Evolutionary conservation across 1,284 basidiomycete species (phyloP).

Genomic region (Coniferiporia weirii): DNA sequence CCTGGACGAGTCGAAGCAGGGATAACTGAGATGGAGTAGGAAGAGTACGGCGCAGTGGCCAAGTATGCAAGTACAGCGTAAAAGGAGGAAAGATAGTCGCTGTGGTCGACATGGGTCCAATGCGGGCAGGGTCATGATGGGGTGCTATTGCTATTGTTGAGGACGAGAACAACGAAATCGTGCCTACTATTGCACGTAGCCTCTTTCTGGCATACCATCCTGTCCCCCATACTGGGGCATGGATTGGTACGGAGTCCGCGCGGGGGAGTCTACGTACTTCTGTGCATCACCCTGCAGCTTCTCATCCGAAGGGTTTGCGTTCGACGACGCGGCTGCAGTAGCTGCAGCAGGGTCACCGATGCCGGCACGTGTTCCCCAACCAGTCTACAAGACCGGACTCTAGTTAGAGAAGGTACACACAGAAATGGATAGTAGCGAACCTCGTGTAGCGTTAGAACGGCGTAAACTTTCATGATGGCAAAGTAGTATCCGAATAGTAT

Average conservation of each 20-base stretch:
- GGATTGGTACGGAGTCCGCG: background rate
- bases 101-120: background rate
- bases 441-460: slow-evolving; percentile 78
- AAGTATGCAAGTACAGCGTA: background rate
- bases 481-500: slow-evolving; percentile 88
- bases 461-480: slow-evolving; percentile 84
- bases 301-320: slow-evolving; percentile 18
- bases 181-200: background rate
- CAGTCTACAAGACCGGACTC: slow-evolving; percentile 46
- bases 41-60: background rate
- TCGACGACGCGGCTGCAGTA: slow-evolving; percentile 38
- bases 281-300: slow-evolving; percentile 21
- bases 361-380: slow-evolving; percentile 88
- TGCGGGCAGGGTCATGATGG: background rate
- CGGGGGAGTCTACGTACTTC: slow-evolving; percentile 1
- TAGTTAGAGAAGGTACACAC: background rate
- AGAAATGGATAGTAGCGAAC: slow-evolving; percentile 29
- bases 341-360: slow-evolving; percentile 77
- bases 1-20: background rate
- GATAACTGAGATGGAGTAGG: background rate
- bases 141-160: too few species aligned
- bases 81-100: background rate
- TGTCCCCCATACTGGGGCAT: background rate
- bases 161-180: background rate
- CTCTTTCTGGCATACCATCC: background rate